These are phyloP conservation scores for Xylaria cubensis DNA, from an alignment of 495 filamentous ascomycete genomes.

Conservation along the genomic window DNA sequence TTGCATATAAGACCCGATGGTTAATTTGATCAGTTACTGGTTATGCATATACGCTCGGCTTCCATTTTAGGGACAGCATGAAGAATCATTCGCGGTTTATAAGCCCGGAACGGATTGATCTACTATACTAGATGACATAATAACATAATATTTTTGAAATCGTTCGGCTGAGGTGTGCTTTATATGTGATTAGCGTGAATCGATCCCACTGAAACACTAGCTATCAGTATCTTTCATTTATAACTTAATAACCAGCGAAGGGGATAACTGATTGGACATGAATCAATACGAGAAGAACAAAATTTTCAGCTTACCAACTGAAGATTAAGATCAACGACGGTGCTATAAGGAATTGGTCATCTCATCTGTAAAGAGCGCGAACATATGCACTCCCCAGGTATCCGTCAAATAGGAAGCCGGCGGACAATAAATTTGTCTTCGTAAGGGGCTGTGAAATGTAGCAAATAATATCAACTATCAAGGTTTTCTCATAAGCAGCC, in stretches of 20 bases:
- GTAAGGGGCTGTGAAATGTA: neutral
- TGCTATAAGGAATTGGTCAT: neutral
- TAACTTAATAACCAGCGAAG: too few species aligned
- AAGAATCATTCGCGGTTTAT: neutral
- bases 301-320: neutral
- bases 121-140: neutral
- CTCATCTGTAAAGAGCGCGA: neutral
- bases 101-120: neutral
- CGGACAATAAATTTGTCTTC: neutral
- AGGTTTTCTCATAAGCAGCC: neutral
- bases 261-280: neutral
- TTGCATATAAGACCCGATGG: neutral
- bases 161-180: neutral
- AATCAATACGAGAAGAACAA: neutral
- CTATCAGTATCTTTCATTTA: neutral
- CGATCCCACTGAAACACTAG: neutral
- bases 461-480: neutral
- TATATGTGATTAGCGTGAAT: neutral
- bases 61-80: neutral
- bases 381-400: neutral
- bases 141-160: neutral
- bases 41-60: neutral
- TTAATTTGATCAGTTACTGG: neutral
- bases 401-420: neutral
- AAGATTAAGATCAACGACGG: neutral